Evolutionary conservation across 208 protist species (phyloP).

Genomic region (Leishmania martiniquensis): DNA sequence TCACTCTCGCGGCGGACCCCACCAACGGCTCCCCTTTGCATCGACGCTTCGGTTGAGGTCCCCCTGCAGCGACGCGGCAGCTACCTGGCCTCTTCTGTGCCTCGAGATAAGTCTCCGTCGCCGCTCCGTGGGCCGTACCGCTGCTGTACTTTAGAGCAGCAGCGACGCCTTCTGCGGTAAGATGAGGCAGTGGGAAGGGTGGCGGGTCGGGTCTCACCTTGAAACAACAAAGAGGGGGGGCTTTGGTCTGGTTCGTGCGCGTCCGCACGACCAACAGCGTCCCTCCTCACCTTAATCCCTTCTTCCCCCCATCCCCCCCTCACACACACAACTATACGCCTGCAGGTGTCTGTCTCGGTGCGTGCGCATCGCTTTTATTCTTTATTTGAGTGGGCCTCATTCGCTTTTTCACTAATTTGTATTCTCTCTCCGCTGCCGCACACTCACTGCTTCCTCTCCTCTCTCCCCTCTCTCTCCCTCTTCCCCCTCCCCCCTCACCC

Average conservation of each 20-base stretch:
- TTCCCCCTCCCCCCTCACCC: no score
- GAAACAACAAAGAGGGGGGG: background rate
- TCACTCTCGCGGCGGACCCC: background rate
- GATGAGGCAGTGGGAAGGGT: background rate
- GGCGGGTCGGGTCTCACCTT: background rate
- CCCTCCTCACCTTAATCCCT: background rate
- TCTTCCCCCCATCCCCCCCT: no score
- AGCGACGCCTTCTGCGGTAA: background rate
- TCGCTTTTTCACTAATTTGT: background rate
- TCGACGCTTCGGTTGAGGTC: background rate
- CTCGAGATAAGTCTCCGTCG: background rate
- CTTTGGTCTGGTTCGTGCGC: background rate
- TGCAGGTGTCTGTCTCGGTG: background rate
- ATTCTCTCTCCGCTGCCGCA: background rate
- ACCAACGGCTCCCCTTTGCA: background rate
- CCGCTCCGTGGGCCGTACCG: background rate
- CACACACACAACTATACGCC: background rate
- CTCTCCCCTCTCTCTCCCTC: background rate
- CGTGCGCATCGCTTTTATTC: background rate
- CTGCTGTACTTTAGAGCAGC: background rate
- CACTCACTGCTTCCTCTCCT: background rate
- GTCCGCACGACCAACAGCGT: background rate
- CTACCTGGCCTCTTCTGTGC: background rate
- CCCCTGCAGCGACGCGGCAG: background rate
- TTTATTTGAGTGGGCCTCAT: background rate